These are phyloP conservation scores for Prillingera fragicola DNA, from an alignment of 1,284 basidiomycete genomes.

Conservation along the genomic window DNA sequence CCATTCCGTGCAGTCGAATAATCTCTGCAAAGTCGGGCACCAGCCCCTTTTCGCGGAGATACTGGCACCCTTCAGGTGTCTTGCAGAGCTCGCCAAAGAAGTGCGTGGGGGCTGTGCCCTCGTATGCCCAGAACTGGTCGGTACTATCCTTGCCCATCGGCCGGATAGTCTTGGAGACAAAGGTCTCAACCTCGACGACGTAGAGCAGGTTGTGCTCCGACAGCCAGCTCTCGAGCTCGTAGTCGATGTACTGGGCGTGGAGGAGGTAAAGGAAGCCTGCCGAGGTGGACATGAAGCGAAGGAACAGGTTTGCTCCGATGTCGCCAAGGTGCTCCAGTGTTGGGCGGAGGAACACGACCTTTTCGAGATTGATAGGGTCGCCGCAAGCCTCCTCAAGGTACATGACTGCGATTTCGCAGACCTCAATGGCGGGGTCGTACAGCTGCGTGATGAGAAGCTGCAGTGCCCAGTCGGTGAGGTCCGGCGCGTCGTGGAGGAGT, in stretches of 20 bases:
- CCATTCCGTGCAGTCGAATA: conserved; percentile 78
- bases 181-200: conserved; percentile 46
- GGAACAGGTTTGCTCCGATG: conserved; percentile 77
- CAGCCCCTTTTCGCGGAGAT: conserved; percentile 82
- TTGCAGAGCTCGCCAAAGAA: conserved; percentile 98
- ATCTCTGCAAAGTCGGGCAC: conserved; percentile 87
- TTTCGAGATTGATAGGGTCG: conserved; percentile 71
- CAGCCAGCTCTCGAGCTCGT: conserved; percentile 95
- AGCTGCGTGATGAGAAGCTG: conserved; percentile 87
- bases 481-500: conserved; percentile 51
- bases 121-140: conserved; percentile 56
- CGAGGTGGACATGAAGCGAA: conserved; percentile 90
- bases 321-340: conserved; percentile 92
- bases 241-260: conserved; percentile 84
- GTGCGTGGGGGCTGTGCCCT: conserved; percentile 84
- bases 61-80: conserved; percentile 86
- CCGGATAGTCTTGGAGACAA: conserved; percentile 42
- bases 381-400: conserved; percentile 87
- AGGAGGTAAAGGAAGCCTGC: conserved; percentile 88
- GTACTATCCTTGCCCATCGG: conserved; percentile 35
- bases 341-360: conserved; percentile 90
- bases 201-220: conserved; percentile 52
- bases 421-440: conserved; percentile 84
- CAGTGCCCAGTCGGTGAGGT: conserved; percentile 73
- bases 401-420: conserved; percentile 81